A percentile compares a stretch with the other conserved stretches of the same genome.
Evolutionary conservation across 306 rosid species (phyloP).

Genomic region (Styphnolobium japonicum): DNA sequence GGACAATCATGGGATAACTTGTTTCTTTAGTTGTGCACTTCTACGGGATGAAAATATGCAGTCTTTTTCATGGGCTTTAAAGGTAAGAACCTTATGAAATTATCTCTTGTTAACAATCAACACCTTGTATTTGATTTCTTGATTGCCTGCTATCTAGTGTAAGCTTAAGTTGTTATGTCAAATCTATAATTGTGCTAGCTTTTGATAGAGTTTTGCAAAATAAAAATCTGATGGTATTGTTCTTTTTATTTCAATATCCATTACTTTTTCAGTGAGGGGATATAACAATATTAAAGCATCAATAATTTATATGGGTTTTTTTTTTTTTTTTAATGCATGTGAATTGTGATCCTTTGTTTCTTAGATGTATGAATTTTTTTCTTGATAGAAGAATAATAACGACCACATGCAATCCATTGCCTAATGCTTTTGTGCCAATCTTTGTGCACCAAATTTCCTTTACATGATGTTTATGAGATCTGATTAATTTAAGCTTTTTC

Average conservation of each 20-base stretch:
- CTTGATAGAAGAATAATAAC: not conserved
- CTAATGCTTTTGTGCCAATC: constrained; percentile 7
- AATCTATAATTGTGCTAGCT: constrained; percentile 6
- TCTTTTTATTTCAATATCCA: not conserved
- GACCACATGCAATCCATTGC: not conserved
- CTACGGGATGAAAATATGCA: constrained; percentile 66
- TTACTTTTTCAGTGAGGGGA: not conserved
- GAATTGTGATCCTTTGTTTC: not conserved
- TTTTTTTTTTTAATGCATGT: constrained; percentile 3
- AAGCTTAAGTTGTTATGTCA: constrained; percentile 1
- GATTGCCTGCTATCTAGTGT: constrained; percentile 11
- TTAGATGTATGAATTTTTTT: not conserved
- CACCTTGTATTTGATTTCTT: constrained; percentile 9
- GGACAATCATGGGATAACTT: constrained; percentile 78
- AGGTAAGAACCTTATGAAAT: constrained; percentile 41
- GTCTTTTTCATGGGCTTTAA: constrained; percentile 78
- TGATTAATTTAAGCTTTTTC: not conserved
- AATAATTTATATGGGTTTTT: not conserved
- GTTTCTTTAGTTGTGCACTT: constrained; percentile 75
- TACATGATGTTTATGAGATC: constrained; percentile 12
- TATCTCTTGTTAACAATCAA: constrained; percentile 5
- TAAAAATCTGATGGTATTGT: not conserved
- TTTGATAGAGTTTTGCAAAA: not conserved
- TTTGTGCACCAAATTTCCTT: not conserved
- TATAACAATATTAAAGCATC: not conserved